These are phyloP conservation scores for Kuraishia hungarica DNA, from an alignment of 805 yeast species.

Conservation along the genomic window DNA sequence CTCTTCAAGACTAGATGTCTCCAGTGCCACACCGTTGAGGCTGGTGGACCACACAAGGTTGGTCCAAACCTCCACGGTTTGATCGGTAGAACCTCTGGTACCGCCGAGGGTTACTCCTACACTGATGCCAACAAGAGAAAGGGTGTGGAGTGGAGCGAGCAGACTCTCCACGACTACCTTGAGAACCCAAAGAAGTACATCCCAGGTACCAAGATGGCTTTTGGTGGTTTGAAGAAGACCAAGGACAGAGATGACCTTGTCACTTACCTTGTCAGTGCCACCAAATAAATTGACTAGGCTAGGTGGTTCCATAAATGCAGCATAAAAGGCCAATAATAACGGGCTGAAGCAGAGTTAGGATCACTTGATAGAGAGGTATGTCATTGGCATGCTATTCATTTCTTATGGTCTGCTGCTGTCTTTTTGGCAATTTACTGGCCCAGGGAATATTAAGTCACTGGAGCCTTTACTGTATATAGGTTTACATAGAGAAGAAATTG, in stretches of 20 bases:
- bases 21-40: constrained; percentile 97
- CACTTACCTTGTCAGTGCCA: constrained; percentile 63
- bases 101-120: constrained; percentile 88
- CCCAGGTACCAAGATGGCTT: constrained; percentile 99
- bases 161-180: constrained; percentile 89
- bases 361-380: background rate
- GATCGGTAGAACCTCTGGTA: constrained; percentile 87
- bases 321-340: background rate
- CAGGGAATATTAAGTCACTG: background rate
- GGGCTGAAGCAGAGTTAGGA: background rate
- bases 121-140: constrained; percentile 98
- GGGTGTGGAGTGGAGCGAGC: constrained; percentile 82
- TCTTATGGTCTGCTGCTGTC: background rate
- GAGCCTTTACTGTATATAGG: background rate
- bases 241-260: constrained; percentile 97
- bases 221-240: constrained; percentile 98
- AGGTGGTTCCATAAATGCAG: background rate
- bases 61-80: constrained; percentile 98
- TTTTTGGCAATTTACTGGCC: background rate
- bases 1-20: constrained; percentile 98
- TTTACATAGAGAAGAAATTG: background rate
- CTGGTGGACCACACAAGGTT: constrained; percentile 96
- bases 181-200: constrained; percentile 99
- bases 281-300: constrained; percentile 24
- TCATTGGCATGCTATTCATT: background rate